phyloP scores from a whole-genome alignment of 768 basidiomycete genomes.

The Heimioporus sp. region DNA sequence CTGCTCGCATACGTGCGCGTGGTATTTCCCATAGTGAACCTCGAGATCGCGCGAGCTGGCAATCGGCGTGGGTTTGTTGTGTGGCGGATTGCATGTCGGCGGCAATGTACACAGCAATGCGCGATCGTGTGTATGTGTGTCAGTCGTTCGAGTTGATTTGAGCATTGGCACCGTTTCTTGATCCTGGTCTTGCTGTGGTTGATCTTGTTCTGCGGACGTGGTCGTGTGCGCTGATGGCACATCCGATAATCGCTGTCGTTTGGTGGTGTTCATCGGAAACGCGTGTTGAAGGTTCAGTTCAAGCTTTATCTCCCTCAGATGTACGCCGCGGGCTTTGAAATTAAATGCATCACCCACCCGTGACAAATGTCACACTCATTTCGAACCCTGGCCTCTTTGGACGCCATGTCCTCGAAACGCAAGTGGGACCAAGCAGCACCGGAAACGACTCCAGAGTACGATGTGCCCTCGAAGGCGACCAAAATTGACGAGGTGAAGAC shows the following conservation, averaged over 20 bases:
- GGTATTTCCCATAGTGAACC: conserved; percentile 78
- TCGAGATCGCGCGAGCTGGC: conserved; percentile 69
- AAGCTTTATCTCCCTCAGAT: conserved; percentile 1
- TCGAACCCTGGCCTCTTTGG: neutral
- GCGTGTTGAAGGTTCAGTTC: neutral
- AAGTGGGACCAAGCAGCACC: conserved; percentile 75
- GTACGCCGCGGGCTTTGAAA: conserved; percentile 21
- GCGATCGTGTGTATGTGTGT: conserved; percentile 26
- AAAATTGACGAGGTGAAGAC: conserved; percentile 50
- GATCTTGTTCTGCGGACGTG: neutral
- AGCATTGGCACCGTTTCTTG: conserved; percentile 26
- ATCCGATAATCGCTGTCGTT: conserved; percentile 32
- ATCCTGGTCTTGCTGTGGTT: conserved; percentile 8
- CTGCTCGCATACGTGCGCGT: conserved; percentile 79
- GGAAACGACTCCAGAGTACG: conserved; percentile 41
- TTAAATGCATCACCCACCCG: conserved; percentile 7
- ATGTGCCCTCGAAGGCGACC: conserved; percentile 42
- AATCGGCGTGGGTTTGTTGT: conserved; percentile 58
- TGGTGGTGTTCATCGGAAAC: conserved; percentile 24
- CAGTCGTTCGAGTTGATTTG: conserved; percentile 33
- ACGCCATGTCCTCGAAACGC: conserved; percentile 65
- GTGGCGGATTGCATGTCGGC: conserved; percentile 71
- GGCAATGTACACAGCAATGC: conserved; percentile 70
- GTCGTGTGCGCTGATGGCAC: conserved; percentile 35
- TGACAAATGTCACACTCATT: conserved; percentile 13